Evolutionary conservation across 352 stramenopile genomes (phyloP).

Genomic region (Globisporangium splendens): DNA sequence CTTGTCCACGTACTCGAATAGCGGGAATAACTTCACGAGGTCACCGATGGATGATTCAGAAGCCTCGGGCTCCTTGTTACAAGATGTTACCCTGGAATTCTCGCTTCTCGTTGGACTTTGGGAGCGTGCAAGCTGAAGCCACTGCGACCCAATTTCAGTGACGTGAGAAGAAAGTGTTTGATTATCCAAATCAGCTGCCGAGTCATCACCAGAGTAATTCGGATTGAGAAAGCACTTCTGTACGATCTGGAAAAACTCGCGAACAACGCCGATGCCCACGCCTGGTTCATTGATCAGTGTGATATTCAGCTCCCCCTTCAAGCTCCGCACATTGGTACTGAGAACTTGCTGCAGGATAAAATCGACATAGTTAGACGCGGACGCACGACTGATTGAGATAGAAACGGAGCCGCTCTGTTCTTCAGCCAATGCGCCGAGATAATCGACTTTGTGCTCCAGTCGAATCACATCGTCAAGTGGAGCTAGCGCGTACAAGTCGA

Average conservation of each 20-base stretch:
- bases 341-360: conserved; percentile 71
- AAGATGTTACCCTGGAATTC: conserved; percentile 11
- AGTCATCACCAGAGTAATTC: conserved; percentile 2
- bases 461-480: conserved; percentile 35
- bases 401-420: conserved; percentile 46
- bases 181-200: background rate
- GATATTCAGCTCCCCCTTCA: conserved; percentile 64
- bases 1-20: conserved; percentile 44
- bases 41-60: conserved; percentile 12
- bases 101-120: conserved; percentile 19
- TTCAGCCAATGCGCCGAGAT: conserved; percentile 56
- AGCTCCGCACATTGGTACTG: conserved; percentile 33
- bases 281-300: conserved; percentile 66
- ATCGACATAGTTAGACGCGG: conserved; percentile 57
- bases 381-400: conserved; percentile 59
- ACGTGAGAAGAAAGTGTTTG: conserved; percentile 26
- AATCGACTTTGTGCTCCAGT: conserved; percentile 79
- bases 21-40: conserved; percentile 43
- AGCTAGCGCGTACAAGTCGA: conserved; percentile 66
- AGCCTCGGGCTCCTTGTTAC: background rate
- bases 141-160: conserved; percentile 54
- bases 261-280: conserved; percentile 55
- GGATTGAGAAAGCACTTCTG: conserved; percentile 57
- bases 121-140: conserved; percentile 51
- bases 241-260: conserved; percentile 77